Percentiles rank a stretch among this genome's conserved stretches.
Evolutionary conservation across 2,329 filamentous ascomycete genomes (phyloP).

Genomic region (Trichoderma citrinoviride): DNA sequence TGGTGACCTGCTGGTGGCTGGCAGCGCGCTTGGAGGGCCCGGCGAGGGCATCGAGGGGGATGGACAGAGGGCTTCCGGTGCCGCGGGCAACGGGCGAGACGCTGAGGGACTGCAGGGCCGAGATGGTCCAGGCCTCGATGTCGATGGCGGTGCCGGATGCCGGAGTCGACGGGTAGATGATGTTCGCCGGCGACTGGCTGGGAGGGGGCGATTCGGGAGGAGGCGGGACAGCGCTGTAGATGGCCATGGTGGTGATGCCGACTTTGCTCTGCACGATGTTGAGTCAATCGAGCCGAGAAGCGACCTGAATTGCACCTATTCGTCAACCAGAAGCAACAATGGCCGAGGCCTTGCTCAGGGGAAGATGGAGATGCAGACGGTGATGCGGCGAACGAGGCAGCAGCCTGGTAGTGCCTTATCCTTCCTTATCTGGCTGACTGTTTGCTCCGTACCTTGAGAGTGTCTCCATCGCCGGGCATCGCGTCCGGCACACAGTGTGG

Average conservation of each 20-base stretch:
- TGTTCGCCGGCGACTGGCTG: slow-evolving; percentile 22
- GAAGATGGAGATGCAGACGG: not conserved
- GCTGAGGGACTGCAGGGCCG: slow-evolving; percentile 54
- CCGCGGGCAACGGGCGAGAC: slow-evolving; percentile 57
- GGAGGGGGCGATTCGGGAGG: slow-evolving; percentile 40
- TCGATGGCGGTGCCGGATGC: slow-evolving; percentile 43
- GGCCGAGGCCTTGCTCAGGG: not conserved
- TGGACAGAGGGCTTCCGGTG: slow-evolving; percentile 64
- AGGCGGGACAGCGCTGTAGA: slow-evolving; percentile 53
- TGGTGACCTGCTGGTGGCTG: slow-evolving; percentile 10
- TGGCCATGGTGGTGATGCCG: slow-evolving; percentile 42
- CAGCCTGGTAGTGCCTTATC: not conserved
- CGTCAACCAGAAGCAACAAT: not conserved
- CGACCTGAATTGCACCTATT: too few relatives aligned
- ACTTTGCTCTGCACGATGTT: not conserved
- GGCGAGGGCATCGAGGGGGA: slow-evolving; percentile 65
- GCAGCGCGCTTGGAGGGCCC: slow-evolving; percentile 22
- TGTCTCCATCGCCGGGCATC: not conserved
- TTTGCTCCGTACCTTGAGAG: not conserved
- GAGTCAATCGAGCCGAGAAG: too few relatives aligned
- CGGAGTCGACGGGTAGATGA: slow-evolving; percentile 24
- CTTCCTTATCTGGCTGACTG: not conserved
- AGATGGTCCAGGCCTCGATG: slow-evolving; percentile 66
- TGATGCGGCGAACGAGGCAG: not conserved
- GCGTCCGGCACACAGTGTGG: slow-evolving; percentile 15